Evolutionary conservation across 352 stramenopile genomes (phyloP).

Genomic region (Globisporangium heterothallicum): DNA sequence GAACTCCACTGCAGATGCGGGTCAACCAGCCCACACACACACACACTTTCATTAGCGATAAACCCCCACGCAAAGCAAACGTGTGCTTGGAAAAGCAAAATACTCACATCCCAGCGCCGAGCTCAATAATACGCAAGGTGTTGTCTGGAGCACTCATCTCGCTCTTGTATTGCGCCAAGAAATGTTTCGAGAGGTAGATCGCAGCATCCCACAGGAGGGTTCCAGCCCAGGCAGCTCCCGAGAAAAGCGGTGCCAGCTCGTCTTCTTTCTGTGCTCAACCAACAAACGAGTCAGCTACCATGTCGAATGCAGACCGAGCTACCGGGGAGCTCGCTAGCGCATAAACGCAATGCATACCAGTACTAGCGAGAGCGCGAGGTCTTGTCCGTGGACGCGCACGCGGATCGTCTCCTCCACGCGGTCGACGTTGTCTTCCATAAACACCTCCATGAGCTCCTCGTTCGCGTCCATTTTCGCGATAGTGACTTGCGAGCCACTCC

Average conservation of each 20-base stretch:
- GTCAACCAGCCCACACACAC: not conserved
- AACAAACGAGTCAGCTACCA: not conserved
- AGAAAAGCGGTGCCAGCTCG: conserved; percentile 91
- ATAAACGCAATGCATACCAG: conserved; percentile 57
- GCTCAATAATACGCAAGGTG: conserved; percentile 65
- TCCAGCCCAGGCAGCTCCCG: conserved; percentile 89
- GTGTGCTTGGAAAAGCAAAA: too few species aligned
- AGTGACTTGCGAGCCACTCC: too few species aligned
- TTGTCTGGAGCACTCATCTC: conserved; percentile 26
- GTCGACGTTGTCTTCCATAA: conserved; percentile 49
- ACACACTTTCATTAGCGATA: not conserved
- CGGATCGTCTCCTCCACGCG: conserved; percentile 49
- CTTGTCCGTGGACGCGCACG: conserved; percentile 45
- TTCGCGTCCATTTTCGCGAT: not conserved
- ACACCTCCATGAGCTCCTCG: conserved; percentile 28
- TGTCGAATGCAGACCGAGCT: conserved; percentile 15
- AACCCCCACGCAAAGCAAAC: too few species aligned
- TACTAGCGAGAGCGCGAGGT: conserved; percentile 55
- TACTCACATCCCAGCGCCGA: conserved; percentile 78
- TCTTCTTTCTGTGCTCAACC: conserved; percentile 59
- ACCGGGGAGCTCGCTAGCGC: too few species aligned
- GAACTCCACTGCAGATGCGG: conserved; percentile 77
- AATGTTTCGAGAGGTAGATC: conserved; percentile 51
- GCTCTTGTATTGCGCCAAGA: conserved; percentile 40
- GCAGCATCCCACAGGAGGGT: conserved; percentile 89